Conservation (phyloP, 495 filamentous ascomycete genomes). For the Aspergillus conjunctus region DNA sequence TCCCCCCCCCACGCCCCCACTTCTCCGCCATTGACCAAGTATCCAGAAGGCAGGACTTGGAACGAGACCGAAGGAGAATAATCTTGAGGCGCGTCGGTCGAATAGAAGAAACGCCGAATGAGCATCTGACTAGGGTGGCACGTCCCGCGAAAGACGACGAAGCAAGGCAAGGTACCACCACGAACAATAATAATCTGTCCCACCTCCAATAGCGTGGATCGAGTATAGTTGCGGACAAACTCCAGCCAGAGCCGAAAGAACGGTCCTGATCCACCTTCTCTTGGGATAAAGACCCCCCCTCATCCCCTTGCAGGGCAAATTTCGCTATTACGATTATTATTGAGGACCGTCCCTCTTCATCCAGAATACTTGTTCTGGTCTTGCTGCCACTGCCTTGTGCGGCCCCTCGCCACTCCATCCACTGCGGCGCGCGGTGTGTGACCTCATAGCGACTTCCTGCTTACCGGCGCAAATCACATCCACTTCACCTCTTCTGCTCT, state of each 20-base stretch:
- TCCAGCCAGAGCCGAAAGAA: conserved; percentile 1
- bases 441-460: conserved; percentile 19
- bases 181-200: too few relatives aligned
- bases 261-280: conserved; percentile 6
- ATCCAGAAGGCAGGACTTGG: neutral
- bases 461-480: conserved; percentile 13
- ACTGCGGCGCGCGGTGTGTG: too few relatives aligned
- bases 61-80: neutral
- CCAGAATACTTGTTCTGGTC: conserved; percentile 5
- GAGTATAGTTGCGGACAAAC: neutral
- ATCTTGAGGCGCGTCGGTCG: too few relatives aligned
- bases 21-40: conserved; percentile 30
- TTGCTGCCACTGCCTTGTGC: conserved; percentile 5
- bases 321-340: neutral
- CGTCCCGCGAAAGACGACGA: too few relatives aligned
- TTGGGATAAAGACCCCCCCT: conserved; percentile 21
- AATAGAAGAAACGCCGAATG: too few relatives aligned
- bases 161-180: too few relatives aligned
- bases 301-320: conserved; percentile 9
- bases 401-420: conserved; percentile 15
- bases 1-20: conserved; percentile 35
- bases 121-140: too few relatives aligned
- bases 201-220: neutral
- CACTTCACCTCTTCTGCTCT: neutral
- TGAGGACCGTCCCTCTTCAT: conserved; percentile 6